Conservation (phyloP, 73 alveolate species). For the Stentor roeselii region DNA sequence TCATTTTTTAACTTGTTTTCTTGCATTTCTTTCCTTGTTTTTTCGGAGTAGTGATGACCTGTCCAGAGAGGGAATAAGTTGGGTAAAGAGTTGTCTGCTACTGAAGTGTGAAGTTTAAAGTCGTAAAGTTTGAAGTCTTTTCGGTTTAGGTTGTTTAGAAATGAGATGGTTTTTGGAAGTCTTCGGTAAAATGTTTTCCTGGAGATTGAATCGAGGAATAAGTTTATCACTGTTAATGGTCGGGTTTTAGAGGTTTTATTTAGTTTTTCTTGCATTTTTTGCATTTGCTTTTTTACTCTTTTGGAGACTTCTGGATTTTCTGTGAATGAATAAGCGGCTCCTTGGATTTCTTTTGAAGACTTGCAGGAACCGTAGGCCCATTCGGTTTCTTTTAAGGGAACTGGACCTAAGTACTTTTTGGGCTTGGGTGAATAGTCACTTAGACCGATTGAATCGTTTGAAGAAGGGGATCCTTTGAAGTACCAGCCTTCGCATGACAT, state of each 20-base stretch:
- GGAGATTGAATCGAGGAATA: conserved; percentile 14
- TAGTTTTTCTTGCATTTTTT: not conserved
- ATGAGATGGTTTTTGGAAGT: not conserved
- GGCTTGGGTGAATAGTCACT: not conserved
- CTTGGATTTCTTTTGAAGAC: not conserved
- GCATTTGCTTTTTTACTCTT: not conserved
- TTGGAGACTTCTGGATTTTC: not conserved
- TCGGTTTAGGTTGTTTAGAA: not conserved
- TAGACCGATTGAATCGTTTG: not conserved
- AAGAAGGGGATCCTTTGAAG: not conserved
- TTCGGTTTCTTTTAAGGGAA: not conserved
- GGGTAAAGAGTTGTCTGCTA: conserved; percentile 16
- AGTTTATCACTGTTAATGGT: not conserved
- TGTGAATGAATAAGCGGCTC: not conserved
- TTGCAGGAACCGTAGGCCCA: conserved; percentile 23
- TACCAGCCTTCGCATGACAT: not conserved
- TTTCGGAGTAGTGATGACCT: not conserved
- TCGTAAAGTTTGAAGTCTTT: not conserved
- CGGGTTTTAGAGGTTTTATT: not conserved
- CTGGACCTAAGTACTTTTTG: not conserved
- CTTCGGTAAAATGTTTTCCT: conserved; percentile 1
- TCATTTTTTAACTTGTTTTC: not conserved
- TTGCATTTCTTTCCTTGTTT: not conserved
- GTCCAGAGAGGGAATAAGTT: conserved; percentile 17
- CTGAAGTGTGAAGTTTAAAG: not conserved